Evolutionary conservation across 768 basidiomycete species (phyloP).

Genomic region (Gyrodon lividus): DNA sequence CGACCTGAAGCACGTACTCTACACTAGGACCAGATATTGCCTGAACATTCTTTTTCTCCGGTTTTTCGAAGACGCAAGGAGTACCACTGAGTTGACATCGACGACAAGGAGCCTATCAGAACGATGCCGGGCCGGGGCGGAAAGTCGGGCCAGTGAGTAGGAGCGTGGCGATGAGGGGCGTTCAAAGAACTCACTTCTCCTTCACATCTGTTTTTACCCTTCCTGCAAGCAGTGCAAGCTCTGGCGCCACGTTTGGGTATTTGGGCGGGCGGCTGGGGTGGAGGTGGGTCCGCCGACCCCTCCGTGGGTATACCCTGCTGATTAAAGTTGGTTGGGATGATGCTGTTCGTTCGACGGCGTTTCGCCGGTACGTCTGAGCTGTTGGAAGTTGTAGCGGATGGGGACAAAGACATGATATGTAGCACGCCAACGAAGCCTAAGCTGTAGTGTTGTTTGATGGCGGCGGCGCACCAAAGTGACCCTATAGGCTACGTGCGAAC

Average conservation of each 20-base stretch:
- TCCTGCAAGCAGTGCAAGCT: constrained; percentile 86
- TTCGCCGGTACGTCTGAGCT: constrained; percentile 54
- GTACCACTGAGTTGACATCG: constrained; percentile 83
- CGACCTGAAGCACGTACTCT: constrained; percentile 52
- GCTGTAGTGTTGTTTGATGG: no score
- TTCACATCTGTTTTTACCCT: constrained; percentile 92
- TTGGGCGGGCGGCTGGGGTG: constrained; percentile 45
- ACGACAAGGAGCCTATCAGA: constrained; percentile 79
- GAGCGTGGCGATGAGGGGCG: constrained; percentile 43
- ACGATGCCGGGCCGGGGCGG: constrained; percentile 71
- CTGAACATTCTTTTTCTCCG: constrained; percentile 78
- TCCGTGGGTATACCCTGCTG: constrained; percentile 31
- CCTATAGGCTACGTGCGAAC: no score
- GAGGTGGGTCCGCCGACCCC: constrained; percentile 25
- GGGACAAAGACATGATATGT: constrained; percentile 62
- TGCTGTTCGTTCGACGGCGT: constrained; percentile 51
- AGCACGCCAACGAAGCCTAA: no score
- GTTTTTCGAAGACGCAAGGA: constrained; percentile 86
- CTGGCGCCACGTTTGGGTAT: constrained; percentile 88
- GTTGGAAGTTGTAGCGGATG: constrained; percentile 56
- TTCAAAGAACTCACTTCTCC: constrained; percentile 64
- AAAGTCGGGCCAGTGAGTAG: constrained; percentile 63
- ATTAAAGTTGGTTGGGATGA: constrained; percentile 11
- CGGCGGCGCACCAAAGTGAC: no score
- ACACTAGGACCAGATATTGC: constrained; percentile 61